phyloP scores from a whole-genome alignment of 2,329 filamentous ascomycete genomes.

The Waltergamsia citrina region DNA sequence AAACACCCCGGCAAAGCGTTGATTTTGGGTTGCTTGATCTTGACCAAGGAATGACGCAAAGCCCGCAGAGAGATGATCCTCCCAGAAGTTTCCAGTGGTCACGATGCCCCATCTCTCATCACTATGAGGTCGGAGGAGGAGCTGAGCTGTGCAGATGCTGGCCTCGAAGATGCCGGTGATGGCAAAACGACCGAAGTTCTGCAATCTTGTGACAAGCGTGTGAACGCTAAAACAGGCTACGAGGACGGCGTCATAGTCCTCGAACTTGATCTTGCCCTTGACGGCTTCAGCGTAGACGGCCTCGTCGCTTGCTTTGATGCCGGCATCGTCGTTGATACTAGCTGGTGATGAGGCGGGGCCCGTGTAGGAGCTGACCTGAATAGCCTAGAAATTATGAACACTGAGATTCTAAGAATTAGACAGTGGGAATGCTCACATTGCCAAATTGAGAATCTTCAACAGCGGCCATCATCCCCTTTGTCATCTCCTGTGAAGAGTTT shows the following conservation, averaged over 20 bases:
- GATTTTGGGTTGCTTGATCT: constrained; percentile 13
- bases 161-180: constrained; percentile 75
- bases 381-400: constrained; percentile 19
- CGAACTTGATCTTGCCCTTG: constrained; percentile 23
- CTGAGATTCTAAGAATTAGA: neutral
- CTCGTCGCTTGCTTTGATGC: constrained; percentile 53
- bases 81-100: constrained; percentile 80
- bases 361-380: constrained; percentile 54
- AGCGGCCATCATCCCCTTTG: constrained; percentile 46
- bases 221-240: constrained; percentile 87
- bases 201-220: constrained; percentile 57
- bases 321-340: constrained; percentile 70
- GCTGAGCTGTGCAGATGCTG: constrained; percentile 55
- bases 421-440: neutral
- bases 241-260: constrained; percentile 63
- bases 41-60: constrained; percentile 55
- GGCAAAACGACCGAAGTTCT: neutral
- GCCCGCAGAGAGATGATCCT: constrained; percentile 57
- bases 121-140: constrained; percentile 15
- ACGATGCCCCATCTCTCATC: constrained; percentile 70
- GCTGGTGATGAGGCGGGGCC: constrained; percentile 51
- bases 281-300: constrained; percentile 50
- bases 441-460: constrained; percentile 17
- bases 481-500: constrained; percentile 69
- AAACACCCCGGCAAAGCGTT: constrained; percentile 67